Evolutionary conservation across 495 filamentous ascomycete species (phyloP), one percentile per base, ranked within the genome.

Genomic region (Penicillium bovifimosum): DNA sequence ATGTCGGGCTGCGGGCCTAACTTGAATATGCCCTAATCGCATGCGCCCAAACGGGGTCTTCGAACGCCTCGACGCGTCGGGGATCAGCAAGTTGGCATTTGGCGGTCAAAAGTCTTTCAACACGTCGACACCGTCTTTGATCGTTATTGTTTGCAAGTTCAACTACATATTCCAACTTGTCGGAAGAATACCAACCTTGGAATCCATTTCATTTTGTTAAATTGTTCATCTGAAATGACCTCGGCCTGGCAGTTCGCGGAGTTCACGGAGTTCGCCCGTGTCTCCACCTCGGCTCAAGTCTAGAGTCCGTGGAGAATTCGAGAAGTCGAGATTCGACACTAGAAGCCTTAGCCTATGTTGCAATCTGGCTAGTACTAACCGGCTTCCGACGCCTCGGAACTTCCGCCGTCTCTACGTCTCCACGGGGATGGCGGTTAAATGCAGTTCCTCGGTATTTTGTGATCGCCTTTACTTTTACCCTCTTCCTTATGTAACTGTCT

Each of bases 111-210:
- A 28, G 24, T 8, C 34, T 24, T 36, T 10, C 16, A 58, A 59
- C 56, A 59, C 56, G 56, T 59, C 56, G 45, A 59, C 56, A 59
- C 56, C 28, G 56, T 44, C 33, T 49, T 53, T 44, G 49, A 47
- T 53, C 18, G 27, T 16, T 28, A 20, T 24, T 24, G 20, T 11
- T 28, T 20, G 36, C 4, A n/a, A n/a, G n/a, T n/a, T n/a, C n/a
- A n/a, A n/a, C n/a, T n/a, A n/a, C n/a, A n/a, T n/a, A n/a, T n/a
- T n/a, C n/a, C n/a, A n/a, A n/a, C n/a, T n/a, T n/a, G n/a, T n/a
- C n/a, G n/a, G n/a, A n/a, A n/a, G n/a, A n/a, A n/a, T n/a, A n/a
- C n/a, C n/a, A n/a, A n/a, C n/a, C n/a, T n/a, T n/a, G n/a, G n/a
- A n/a, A 18, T 43, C 41, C 8, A 28, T 16, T 28, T 16, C 14